Conservation (phyloP, 1,139 yeast species). For the Suhomyces maxii region DNA sequence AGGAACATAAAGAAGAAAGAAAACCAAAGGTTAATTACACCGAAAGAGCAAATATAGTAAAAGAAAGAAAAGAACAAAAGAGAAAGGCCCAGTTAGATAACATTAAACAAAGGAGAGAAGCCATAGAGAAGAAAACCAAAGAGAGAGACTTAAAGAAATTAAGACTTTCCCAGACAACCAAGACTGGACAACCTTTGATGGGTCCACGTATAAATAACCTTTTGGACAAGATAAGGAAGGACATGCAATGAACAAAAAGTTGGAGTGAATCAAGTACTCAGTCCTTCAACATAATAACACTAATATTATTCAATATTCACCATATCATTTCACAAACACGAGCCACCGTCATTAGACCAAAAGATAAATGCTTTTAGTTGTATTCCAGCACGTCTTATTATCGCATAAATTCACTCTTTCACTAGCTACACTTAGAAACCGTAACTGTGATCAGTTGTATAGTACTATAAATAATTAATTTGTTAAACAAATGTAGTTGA, state of each 20-base stretch:
- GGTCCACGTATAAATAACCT: conserved; percentile 82
- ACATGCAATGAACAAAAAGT: conserved; percentile 17
- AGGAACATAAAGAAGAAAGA: conserved; percentile 18
- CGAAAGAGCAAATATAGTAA: conserved; percentile 49
- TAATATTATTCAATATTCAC: too few species aligned
- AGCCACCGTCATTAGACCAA: too few species aligned
- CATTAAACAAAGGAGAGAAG: conserved; percentile 18
- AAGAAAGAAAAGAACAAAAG: conserved; percentile 23
- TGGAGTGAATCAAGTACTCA: background rate
- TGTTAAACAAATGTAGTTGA: too few species aligned
- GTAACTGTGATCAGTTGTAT: too few species aligned
- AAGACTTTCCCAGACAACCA: conserved; percentile 58
- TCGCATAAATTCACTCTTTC: too few species aligned
- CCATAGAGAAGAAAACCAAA: conserved; percentile 17
- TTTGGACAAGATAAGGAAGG: conserved; percentile 70
- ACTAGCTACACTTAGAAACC: too few species aligned
- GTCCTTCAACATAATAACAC: too few species aligned
- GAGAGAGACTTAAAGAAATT: conserved; percentile 50
- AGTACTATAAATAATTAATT: too few species aligned
- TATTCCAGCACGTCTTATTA: too few species aligned
- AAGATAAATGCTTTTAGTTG: too few species aligned
- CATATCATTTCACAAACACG: too few species aligned
- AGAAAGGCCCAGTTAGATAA: conserved; percentile 28
- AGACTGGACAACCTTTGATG: conserved; percentile 85
- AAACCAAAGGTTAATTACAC: conserved; percentile 31